Evolutionary conservation across 768 basidiomycete species (phyloP).

Genomic region (Crucibulum laeve): DNA sequence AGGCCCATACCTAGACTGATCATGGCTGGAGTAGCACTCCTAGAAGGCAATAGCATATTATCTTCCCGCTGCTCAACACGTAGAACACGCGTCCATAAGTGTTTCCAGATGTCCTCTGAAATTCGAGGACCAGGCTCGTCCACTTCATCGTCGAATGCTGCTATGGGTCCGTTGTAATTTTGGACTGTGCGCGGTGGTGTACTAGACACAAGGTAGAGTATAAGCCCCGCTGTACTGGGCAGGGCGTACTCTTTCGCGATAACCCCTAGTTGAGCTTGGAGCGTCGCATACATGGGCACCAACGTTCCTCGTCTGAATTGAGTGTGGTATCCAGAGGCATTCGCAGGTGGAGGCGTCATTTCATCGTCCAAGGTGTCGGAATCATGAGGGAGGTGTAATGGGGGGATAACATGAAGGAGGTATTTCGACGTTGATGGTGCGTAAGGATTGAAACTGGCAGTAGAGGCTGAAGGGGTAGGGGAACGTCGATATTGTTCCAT

Average conservation of each 20-base stretch:
- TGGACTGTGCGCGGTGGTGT: conserved; percentile 10
- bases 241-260: conserved; percentile 94
- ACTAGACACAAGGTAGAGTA: conserved; percentile 70
- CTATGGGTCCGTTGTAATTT: conserved; percentile 4
- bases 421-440: conserved; percentile 55
- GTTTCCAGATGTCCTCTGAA: conserved; percentile 84
- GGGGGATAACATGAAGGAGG: conserved; percentile 83
- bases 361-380: conserved; percentile 38
- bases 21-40: conserved; percentile 31
- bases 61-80: conserved; percentile 54
- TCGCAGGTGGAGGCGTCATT: conserved; percentile 45
- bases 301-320: conserved; percentile 84
- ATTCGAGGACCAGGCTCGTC: conserved; percentile 74
- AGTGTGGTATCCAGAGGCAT: conserved; percentile 71
- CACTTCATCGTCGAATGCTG: conserved; percentile 24
- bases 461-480: conserved; percentile 45
- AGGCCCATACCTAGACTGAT: conserved; percentile 41
- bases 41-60: conserved; percentile 28
- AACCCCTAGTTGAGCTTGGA: conserved; percentile 78
- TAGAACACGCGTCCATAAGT: conserved; percentile 75
- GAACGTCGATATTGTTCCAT: conserved; percentile 40
- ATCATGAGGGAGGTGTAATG: conserved; percentile 65
- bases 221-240: conserved; percentile 78
- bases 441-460: conserved; percentile 30
- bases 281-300: conserved; percentile 77